Percentiles rank a stretch among this genome's conserved stretches.
phyloP scores from a whole-genome alignment of 1,284 basidiomycete genomes.

The Sporisorium sorghi region DNA sequence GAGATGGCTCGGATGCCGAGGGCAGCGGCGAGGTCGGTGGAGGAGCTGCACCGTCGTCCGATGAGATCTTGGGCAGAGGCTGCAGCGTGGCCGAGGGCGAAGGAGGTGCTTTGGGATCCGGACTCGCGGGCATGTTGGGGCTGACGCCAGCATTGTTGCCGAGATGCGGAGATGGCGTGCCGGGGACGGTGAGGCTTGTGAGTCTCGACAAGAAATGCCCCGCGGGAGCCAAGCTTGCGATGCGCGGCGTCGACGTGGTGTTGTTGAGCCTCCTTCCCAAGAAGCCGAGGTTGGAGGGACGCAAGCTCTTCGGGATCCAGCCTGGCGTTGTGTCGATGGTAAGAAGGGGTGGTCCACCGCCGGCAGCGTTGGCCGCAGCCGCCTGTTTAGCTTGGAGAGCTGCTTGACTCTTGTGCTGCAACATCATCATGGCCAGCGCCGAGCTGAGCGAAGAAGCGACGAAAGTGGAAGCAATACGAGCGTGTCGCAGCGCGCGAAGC shows the following conservation, averaged over 20 bases:
- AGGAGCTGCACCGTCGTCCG: not conserved
- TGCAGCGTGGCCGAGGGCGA: conserved; percentile 12
- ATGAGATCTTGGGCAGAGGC: conserved; percentile 14
- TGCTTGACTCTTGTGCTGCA: conserved; percentile 41
- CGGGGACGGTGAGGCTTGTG: conserved; percentile 53
- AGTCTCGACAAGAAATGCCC: conserved; percentile 58
- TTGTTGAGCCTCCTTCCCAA: conserved; percentile 13
- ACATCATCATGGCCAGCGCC: conserved; percentile 45
- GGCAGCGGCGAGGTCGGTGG: conserved; percentile 14
- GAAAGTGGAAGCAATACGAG: conserved; percentile 50
- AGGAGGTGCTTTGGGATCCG: conserved; percentile 15
- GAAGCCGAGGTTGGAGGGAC: conserved; percentile 26
- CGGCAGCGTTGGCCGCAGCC: not conserved
- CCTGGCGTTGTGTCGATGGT: conserved; percentile 40
- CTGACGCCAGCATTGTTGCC: conserved; percentile 10
- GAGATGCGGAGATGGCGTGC: conserved; percentile 20
- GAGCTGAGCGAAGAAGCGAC: conserved; percentile 49
- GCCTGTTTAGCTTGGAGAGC: conserved; percentile 20
- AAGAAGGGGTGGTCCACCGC: conserved; percentile 9
- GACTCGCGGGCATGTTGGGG: conserved; percentile 7
- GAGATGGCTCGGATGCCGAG: not conserved
- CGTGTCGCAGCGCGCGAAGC: conserved; percentile 12
- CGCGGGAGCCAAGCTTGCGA: conserved; percentile 58
- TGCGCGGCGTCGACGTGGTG: conserved; percentile 16
- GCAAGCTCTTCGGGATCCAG: conserved; percentile 39